phyloP scores from a whole-genome alignment of 371 early-diverging fungal genomes.

The Coemansia sp. region DNA sequence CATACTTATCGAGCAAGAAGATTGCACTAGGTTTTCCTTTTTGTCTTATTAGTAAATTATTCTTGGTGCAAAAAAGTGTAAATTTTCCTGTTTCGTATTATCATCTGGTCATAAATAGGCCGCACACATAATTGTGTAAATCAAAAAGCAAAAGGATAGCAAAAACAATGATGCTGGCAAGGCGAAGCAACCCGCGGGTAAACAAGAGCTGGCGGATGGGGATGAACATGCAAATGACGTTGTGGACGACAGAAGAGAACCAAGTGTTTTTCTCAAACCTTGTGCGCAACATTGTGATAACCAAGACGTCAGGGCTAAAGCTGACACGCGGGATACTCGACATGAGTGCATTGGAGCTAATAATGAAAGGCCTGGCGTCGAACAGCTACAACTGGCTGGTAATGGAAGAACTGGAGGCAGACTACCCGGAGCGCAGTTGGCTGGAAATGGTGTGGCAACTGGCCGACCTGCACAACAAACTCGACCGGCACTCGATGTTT shows the following conservation, averaged over 20 bases:
- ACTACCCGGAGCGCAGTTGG: conserved; percentile 36
- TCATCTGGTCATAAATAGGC: no score
- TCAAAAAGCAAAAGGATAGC: not conserved
- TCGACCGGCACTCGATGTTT: conserved; percentile 22
- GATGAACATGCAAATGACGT: conserved; percentile 16
- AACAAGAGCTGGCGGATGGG: conserved; percentile 28
- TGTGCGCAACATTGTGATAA: conserved; percentile 21
- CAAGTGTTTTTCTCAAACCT: conserved; percentile 16
- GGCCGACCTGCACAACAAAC: conserved; percentile 31
- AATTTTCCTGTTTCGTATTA: not conserved
- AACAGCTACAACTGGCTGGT: conserved; percentile 18
- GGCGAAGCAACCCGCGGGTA: conserved; percentile 10
- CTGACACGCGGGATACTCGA: conserved; percentile 30
- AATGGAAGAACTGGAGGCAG: conserved; percentile 28
- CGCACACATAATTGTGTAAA: not conserved
- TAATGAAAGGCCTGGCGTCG: conserved; percentile 24
- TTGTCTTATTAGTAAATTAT: conserved; percentile 6
- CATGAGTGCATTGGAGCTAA: conserved; percentile 24
- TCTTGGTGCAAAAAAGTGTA: not conserved
- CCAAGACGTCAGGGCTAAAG: conserved; percentile 11
- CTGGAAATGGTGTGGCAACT: conserved; percentile 37
- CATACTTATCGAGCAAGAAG: not conserved
- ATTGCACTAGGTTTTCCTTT: not conserved
- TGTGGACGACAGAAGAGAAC: conserved; percentile 33
- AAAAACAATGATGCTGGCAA: conserved; percentile 9